Evolutionary conservation across 768 basidiomycete genomes (phyloP).

Genomic region (Trametes villosa): DNA sequence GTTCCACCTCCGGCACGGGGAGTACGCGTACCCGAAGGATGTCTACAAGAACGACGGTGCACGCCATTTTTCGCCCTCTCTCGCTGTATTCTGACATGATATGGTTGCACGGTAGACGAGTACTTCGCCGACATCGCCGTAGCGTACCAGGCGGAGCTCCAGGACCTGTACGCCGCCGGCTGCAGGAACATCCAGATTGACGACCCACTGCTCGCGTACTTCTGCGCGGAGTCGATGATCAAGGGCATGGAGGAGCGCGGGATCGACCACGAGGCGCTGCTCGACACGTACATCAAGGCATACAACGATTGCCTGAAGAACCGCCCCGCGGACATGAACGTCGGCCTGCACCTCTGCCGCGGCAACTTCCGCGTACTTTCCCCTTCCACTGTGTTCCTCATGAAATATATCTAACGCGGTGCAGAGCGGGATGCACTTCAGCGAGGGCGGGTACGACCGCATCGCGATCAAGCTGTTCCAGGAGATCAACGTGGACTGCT

Average conservation of each 20-base stretch:
- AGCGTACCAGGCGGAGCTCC: constrained; percentile 51
- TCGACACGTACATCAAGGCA: constrained; percentile 67
- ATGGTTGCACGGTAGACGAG: constrained; percentile 36
- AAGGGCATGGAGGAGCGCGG: constrained; percentile 62
- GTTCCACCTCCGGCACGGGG: constrained; percentile 72
- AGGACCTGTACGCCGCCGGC: constrained; percentile 49
- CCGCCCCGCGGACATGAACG: constrained; percentile 56
- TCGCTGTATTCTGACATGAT: not conserved
- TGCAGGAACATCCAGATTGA: constrained; percentile 51
- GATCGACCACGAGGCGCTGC: constrained; percentile 63
- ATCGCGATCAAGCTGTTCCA: constrained; percentile 62
- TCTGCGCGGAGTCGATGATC: constrained; percentile 62
- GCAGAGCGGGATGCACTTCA: constrained; percentile 53
- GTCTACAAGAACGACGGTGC: constrained; percentile 66
- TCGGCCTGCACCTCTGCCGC: constrained; percentile 66
- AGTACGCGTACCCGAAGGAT: constrained; percentile 59
- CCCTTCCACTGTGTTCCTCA: not conserved
- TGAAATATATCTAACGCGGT: no score
- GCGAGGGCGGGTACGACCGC: constrained; percentile 61
- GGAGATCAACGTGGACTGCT: constrained; percentile 58
- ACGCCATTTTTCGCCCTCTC: constrained; percentile 26
- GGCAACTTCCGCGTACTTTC: constrained; percentile 38
- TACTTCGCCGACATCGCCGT: constrained; percentile 54
- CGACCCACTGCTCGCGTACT: constrained; percentile 58
- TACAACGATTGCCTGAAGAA: constrained; percentile 60